These are phyloP conservation scores for Mycena kentingensis DNA, from an alignment of 768 basidiomycete genomes.

Conservation along the genomic window DNA sequence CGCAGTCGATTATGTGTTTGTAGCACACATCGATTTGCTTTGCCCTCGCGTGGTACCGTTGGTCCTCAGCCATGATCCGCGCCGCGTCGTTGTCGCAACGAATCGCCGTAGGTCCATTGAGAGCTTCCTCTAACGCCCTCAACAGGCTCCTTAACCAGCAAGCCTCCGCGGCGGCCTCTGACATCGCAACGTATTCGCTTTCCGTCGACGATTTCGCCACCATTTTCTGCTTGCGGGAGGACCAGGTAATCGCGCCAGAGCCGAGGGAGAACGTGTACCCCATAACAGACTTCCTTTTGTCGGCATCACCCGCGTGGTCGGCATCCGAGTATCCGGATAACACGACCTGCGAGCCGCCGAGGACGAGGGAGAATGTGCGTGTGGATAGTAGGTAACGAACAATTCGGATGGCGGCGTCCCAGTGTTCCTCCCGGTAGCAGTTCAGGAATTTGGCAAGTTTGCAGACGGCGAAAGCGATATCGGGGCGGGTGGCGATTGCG, in stretches of 20 bases:
- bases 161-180: background rate
- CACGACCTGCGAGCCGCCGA: slow-evolving; percentile 14
- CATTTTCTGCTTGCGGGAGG: background rate
- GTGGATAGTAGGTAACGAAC: slow-evolving; percentile 34
- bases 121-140: background rate
- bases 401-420: slow-evolving; percentile 35
- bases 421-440: slow-evolving; percentile 32
- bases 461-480: slow-evolving; percentile 22
- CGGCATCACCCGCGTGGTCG: too few relatives aligned
- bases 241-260: background rate
- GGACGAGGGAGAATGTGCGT: slow-evolving; percentile 6
- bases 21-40: slow-evolving; percentile 39
- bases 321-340: slow-evolving; percentile 14
- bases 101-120: background rate
- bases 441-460: slow-evolving; percentile 28
- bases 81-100: slow-evolving; percentile 3
- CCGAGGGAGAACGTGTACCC: too few relatives aligned
- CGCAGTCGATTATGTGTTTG: slow-evolving; percentile 32
- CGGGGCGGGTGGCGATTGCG: slow-evolving; percentile 27
- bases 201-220: background rate
- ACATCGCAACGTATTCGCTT: background rate
- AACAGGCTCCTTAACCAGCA: background rate
- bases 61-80: background rate
- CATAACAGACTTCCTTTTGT: background rate
- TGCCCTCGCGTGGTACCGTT: background rate